These are phyloP conservation scores for Brassica napus DNA, from an alignment of 345 rosid genomes.

Conservation along the genomic window DNA sequence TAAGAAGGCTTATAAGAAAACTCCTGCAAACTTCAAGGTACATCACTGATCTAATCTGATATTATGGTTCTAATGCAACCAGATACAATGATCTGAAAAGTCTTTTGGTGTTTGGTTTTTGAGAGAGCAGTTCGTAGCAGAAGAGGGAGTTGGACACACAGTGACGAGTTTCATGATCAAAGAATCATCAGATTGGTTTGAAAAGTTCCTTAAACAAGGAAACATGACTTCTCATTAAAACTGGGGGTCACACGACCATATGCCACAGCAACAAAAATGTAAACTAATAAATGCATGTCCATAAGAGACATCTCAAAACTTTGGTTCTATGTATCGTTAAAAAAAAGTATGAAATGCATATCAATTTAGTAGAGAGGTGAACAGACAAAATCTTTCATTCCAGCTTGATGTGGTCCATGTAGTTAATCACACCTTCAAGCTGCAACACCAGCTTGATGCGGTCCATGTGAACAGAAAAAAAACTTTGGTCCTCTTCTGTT, in stretches of 20 bases:
- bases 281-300: background rate
- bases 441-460: slow-evolving; percentile 65
- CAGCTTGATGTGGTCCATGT: slow-evolving; percentile 76
- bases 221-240: slow-evolving; percentile 3
- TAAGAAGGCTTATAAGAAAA: slow-evolving; percentile 48
- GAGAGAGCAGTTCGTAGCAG: slow-evolving; percentile 48
- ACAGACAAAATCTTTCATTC: slow-evolving; percentile 43
- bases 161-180: slow-evolving; percentile 73
- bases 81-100: background rate
- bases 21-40: slow-evolving; percentile 61
- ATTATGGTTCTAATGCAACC: background rate
- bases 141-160: slow-evolving; percentile 71
- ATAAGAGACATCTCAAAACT: background rate
- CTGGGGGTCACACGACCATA: background rate
- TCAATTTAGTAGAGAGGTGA: background rate
- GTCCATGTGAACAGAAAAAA: slow-evolving; percentile 31
- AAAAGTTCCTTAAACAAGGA: slow-evolving; percentile 51
- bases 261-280: background rate
- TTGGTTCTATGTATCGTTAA: background rate
- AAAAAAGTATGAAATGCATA: background rate
- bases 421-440: slow-evolving; percentile 89
- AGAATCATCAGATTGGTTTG: slow-evolving; percentile 79
- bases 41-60: background rate
- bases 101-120: background rate
- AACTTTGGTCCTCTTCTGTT: slow-evolving; percentile 63